Percentiles rank a stretch among this genome's conserved stretches.
phyloP scores from a whole-genome alignment of 805 yeast species.

The Wickerhamiella azymoides region DNA sequence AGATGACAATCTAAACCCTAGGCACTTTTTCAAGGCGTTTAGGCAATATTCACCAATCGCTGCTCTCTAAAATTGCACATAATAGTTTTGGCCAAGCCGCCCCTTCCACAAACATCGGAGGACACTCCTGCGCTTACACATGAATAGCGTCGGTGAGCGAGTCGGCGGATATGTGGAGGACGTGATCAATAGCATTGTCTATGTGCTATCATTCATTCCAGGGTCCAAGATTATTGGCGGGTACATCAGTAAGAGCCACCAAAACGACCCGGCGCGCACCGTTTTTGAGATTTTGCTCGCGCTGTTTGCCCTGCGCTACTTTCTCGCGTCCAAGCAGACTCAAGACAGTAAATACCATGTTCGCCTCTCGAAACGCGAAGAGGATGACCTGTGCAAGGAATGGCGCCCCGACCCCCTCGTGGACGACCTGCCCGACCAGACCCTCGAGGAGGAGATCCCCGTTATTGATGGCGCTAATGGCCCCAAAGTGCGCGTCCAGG shows the following conservation, averaged over 20 bases:
- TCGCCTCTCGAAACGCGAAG: slow-evolving; percentile 37
- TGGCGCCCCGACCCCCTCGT: slow-evolving; percentile 89
- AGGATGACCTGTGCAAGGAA: slow-evolving; percentile 71
- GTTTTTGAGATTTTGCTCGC: slow-evolving; percentile 63
- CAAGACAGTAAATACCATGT: slow-evolving; percentile 61
- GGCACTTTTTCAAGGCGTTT: too few relatives aligned
- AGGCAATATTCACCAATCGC: too few relatives aligned
- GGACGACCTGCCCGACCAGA: slow-evolving; percentile 39
- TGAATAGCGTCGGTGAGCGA: slow-evolving; percentile 1
- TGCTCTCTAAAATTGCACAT: too few relatives aligned
- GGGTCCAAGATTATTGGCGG: slow-evolving; percentile 32
- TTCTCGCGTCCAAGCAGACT: slow-evolving; percentile 61
- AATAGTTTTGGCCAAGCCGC: too few relatives aligned
- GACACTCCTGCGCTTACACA: neutral
- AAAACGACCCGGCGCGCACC: slow-evolving; percentile 87
- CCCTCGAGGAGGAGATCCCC: slow-evolving; percentile 56
- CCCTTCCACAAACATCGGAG: too few relatives aligned
- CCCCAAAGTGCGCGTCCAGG: slow-evolving; percentile 24
- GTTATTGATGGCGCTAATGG: slow-evolving; percentile 43
- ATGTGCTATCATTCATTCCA: slow-evolving; percentile 22
- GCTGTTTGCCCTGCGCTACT: slow-evolving; percentile 72
- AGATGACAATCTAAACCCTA: too few relatives aligned
- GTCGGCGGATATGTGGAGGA: slow-evolving; percentile 6
- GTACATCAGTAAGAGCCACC: slow-evolving; percentile 75
- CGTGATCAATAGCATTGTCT: slow-evolving; percentile 1